phyloP scores from a whole-genome alignment of 805 yeast species.

The Ogataea philodendri region DNA sequence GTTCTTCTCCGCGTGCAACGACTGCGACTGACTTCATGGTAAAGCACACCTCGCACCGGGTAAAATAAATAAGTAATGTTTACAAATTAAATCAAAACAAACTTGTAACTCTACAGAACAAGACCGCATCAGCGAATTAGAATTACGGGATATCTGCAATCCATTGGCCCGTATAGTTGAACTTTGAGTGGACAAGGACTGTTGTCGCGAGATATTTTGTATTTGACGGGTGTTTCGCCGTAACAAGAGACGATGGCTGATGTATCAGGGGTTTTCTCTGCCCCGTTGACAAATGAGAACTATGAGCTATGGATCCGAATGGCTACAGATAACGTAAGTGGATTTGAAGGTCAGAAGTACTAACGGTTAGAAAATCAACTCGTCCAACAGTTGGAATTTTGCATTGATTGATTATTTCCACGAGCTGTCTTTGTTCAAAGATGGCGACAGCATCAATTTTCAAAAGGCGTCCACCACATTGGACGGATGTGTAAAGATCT shows the following conservation, averaged over 20 bases:
- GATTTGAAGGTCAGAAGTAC: slow-evolving; percentile 2
- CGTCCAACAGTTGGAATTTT: slow-evolving; percentile 85
- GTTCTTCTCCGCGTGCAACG: slow-evolving; percentile 18
- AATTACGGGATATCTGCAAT: background rate
- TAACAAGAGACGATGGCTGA: slow-evolving; percentile 16
- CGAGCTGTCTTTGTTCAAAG: slow-evolving; percentile 71
- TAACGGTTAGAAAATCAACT: slow-evolving; percentile 56
- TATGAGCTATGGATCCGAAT: slow-evolving; percentile 81
- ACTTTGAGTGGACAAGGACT: too few relatives aligned
- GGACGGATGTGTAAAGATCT: slow-evolving; percentile 93
- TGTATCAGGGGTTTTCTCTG: slow-evolving; percentile 19
- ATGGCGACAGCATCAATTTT: slow-evolving; percentile 78
- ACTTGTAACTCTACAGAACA: slow-evolving; percentile 3
- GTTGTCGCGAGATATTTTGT: too few relatives aligned
- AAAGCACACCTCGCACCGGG: slow-evolving; percentile 9
- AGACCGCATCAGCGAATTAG: background rate
- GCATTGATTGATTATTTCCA: slow-evolving; percentile 90
- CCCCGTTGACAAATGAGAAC: slow-evolving; percentile 38
- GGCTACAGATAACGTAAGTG: slow-evolving; percentile 62
- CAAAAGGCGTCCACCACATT: slow-evolving; percentile 88
- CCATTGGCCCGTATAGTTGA: too few relatives aligned
- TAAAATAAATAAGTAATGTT: slow-evolving; percentile 7
- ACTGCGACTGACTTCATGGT: background rate
- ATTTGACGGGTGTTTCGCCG: background rate
- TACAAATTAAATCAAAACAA: slow-evolving; percentile 14